Evolutionary conservation across 495 filamentous ascomycete genomes (phyloP).

Genomic region (Aspergillus campestris): DNA sequence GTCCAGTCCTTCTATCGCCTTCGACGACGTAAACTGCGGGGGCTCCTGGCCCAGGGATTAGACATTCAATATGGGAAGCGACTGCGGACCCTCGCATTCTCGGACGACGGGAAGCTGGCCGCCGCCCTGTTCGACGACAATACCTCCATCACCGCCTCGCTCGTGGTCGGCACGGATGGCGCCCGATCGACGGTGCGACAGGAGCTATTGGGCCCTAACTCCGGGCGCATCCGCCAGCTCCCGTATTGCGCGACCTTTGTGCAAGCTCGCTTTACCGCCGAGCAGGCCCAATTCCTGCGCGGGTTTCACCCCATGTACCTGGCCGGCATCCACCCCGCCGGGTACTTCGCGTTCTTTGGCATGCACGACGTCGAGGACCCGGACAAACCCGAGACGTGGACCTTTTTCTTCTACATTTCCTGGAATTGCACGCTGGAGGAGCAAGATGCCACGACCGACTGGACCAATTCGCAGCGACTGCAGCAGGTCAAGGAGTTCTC

Average conservation of each 20-base stretch:
- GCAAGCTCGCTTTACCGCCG: constrained; percentile 19
- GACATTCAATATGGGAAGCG: constrained; percentile 21
- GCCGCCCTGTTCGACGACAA: constrained; percentile 16
- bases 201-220: constrained; percentile 29
- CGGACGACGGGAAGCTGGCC: constrained; percentile 11
- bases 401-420: constrained; percentile 28
- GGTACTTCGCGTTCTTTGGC: constrained; percentile 12
- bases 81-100: constrained; percentile 5
- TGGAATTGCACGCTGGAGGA: constrained; percentile 23
- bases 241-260: constrained; percentile 28
- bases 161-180: constrained; percentile 42
- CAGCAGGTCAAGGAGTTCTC: constrained; percentile 15
- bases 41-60: constrained; percentile 28
- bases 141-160: constrained; percentile 4
- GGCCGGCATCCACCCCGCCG: constrained; percentile 11
- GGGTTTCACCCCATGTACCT: constrained; percentile 17
- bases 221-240: constrained; percentile 11
- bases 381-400: constrained; percentile 36
- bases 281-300: constrained; percentile 26
- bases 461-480: constrained; percentile 9
- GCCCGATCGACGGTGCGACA: constrained; percentile 31
- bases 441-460: constrained; percentile 14
- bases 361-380: constrained; percentile 32
- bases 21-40: constrained; percentile 32
- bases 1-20: constrained; percentile 37